A percentile compares a stretch with the other conserved stretches of the same genome.
These are phyloP conservation scores for Panellus pusillus DNA, from an alignment of 768 basidiomycete genomes.

Conservation along the genomic window DNA sequence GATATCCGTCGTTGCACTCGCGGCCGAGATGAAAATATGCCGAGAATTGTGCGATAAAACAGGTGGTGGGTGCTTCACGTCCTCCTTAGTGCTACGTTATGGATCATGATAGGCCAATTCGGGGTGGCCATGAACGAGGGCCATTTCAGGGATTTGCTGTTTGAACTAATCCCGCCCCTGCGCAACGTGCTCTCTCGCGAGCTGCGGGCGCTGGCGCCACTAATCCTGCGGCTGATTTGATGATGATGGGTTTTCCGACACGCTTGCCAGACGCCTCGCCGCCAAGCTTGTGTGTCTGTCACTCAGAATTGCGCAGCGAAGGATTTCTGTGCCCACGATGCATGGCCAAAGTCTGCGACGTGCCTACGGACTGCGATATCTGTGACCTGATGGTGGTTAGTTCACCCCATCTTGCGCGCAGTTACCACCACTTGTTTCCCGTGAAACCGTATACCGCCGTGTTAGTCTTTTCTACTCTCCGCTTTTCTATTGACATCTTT, in stretches of 20 bases:
- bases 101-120: conserved; percentile 61
- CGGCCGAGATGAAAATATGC: conserved; percentile 98
- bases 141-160: conserved; percentile 93
- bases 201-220: conserved; percentile 41
- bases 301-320: conserved; percentile 87
- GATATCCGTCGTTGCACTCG: conserved; percentile 89
- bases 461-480: conserved; percentile 48
- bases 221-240: conserved; percentile 81
- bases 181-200: conserved; percentile 61
- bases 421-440: conserved; percentile 94
- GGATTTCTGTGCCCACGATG: conserved; percentile 97
- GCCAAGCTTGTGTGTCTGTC: conserved; percentile 88
- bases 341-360: conserved; percentile 90
- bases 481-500: not conserved
- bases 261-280: conserved; percentile 82
- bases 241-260: conserved; percentile 99
- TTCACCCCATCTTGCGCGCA: conserved; percentile 94
- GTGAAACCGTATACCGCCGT: conserved; percentile 82
- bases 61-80: conserved; percentile 59
- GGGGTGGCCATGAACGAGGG: conserved; percentile 99
- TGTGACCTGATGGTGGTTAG: conserved; percentile 98
- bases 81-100: conserved; percentile 4
- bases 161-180: conserved; percentile 96
- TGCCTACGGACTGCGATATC: conserved; percentile 96
- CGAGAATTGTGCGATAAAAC: conserved; percentile 89